phyloP scores from a whole-genome alignment of 225 moss, liverwort and hornwort genomes.

The Physcomitrellopsis africana region DNA sequence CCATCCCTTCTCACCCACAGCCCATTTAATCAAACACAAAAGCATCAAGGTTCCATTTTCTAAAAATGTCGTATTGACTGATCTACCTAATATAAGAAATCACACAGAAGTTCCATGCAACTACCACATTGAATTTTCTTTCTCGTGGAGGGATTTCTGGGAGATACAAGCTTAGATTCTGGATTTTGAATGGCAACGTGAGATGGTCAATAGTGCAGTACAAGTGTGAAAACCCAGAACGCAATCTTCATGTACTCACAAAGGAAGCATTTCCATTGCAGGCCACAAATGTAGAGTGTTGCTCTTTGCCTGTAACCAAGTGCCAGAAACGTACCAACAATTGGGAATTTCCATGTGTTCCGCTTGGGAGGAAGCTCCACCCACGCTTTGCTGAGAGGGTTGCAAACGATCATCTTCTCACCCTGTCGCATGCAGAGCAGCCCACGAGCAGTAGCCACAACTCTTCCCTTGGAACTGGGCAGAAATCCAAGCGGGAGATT shows the following conservation, averaged over 20 bases:
- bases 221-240: no score
- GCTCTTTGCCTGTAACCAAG: no score
- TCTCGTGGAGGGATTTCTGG: no score
- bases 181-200: no score
- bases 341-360: slow-evolving; percentile 66
- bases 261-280: no score
- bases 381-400: slow-evolving; percentile 63
- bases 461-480: slow-evolving; percentile 42
- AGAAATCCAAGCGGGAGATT: slow-evolving; percentile 59
- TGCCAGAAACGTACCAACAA: slow-evolving; percentile 38
- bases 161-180: no score
- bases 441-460: slow-evolving; percentile 62
- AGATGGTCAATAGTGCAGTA: no score
- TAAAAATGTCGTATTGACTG: no score
- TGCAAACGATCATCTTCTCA: slow-evolving; percentile 61
- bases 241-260: no score
- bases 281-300: no score
- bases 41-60: neutral
- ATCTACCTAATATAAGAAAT: no score
- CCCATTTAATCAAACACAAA: neutral
- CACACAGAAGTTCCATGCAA: neutral
- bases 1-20: slow-evolving; percentile 43
- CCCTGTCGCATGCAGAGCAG: slow-evolving; percentile 55
- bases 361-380: slow-evolving; percentile 48
- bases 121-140: neutral